phyloP scores from a whole-genome alignment of 331 rosid species.

The Quercus lobata region DNA sequence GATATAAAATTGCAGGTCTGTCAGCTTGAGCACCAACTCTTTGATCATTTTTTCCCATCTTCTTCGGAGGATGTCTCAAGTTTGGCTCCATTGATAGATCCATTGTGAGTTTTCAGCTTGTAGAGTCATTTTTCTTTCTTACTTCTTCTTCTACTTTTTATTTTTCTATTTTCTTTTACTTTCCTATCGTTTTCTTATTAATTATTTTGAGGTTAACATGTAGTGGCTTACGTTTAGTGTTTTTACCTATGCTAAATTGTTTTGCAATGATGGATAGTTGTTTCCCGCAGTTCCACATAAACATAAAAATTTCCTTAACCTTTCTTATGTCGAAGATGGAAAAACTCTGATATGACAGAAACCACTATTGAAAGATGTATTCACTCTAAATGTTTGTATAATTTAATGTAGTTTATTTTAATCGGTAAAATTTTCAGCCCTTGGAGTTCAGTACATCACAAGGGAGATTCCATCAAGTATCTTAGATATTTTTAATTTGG shows the following conservation, averaged over 20 bases:
- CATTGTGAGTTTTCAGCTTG: constrained; percentile 60
- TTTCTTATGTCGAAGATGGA: too few species aligned
- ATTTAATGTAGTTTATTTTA: too few species aligned
- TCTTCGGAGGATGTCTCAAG: constrained; percentile 85
- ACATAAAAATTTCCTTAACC: not conserved
- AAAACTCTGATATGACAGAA: too few species aligned
- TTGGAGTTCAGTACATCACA: not conserved
- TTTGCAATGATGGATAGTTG: not conserved
- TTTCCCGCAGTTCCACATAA: not conserved
- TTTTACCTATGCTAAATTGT: not conserved
- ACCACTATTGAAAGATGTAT: too few species aligned
- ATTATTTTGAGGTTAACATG: not conserved
- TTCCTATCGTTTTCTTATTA: not conserved
- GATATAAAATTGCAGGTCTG: constrained; percentile 66
- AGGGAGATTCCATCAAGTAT: not conserved
- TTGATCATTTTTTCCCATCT: constrained; percentile 91
- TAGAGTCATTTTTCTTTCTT: not conserved
- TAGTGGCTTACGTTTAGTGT: not conserved
- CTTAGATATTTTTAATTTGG: not conserved
- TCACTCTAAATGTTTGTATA: too few species aligned
- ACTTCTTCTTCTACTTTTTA: not conserved
- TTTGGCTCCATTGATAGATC: constrained; percentile 91
- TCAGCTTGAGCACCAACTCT: constrained; percentile 97
- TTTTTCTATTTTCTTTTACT: not conserved
- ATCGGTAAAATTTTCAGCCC: not conserved